A percentile compares a stretch with the other conserved stretches of the same genome.
phyloP scores from a whole-genome alignment of 345 rosid genomes.

The Pelargonium nanum region DNA sequence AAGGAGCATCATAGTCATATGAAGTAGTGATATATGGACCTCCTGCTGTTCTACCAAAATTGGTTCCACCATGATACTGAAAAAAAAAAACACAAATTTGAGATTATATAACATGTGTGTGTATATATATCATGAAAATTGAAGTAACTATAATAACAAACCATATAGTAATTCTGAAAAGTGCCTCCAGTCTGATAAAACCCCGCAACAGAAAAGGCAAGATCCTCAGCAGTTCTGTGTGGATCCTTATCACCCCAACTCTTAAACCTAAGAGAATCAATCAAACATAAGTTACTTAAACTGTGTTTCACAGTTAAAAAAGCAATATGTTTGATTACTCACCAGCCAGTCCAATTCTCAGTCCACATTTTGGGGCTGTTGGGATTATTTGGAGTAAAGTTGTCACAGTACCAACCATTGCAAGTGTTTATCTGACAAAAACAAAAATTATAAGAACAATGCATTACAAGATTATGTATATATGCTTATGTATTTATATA shows the following conservation, averaged over 20 bases:
- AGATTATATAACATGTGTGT: background rate
- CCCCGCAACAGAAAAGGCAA: conserved; percentile 32
- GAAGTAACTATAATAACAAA: background rate
- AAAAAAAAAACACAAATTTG: background rate
- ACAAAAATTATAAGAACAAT: background rate
- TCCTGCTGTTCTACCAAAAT: conserved; percentile 30
- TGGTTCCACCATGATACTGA: conserved; percentile 42
- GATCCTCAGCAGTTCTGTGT: conserved; percentile 31
- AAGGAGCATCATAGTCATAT: conserved; percentile 34
- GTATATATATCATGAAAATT: background rate
- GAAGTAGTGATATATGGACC: conserved; percentile 34
- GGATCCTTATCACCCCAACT: conserved; percentile 28
- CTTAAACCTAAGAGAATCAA: conserved; percentile 18
- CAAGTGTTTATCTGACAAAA: conserved; percentile 25
- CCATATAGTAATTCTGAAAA: conserved; percentile 37
- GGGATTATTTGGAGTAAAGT: conserved; percentile 21
- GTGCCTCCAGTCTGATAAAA: conserved; percentile 30
- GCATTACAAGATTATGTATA: background rate
- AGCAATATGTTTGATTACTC: background rate
- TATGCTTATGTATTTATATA: background rate
- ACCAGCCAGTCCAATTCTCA: conserved; percentile 44
- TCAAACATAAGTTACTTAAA: too few relatives aligned
- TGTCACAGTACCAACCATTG: conserved; percentile 33
- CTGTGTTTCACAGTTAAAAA: too few relatives aligned
- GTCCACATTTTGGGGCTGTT: conserved; percentile 38